Evolutionary conservation across 1,284 basidiomycete species (phyloP).

Genomic region (Termitomyces sp.): DNA sequence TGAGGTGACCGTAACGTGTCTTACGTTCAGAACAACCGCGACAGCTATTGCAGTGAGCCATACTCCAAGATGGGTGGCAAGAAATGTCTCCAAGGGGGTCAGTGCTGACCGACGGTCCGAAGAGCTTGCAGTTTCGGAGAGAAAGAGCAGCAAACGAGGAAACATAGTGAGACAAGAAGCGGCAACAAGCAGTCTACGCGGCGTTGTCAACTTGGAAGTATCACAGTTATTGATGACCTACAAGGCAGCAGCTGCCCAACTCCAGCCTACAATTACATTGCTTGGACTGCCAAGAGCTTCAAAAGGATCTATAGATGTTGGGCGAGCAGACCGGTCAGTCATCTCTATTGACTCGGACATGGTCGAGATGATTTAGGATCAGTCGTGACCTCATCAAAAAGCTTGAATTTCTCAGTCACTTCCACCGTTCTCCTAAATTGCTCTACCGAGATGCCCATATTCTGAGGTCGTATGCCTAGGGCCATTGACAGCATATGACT

Average conservation of each 20-base stretch:
- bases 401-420: conserved; percentile 3
- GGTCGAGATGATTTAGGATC: neutral
- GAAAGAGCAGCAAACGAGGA: conserved; percentile 58
- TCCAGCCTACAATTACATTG: conserved; percentile 37
- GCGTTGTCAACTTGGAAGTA: neutral
- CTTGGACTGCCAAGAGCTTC: conserved; percentile 5
- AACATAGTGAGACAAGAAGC: conserved; percentile 45
- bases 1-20: conserved; percentile 14
- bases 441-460: neutral
- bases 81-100: conserved; percentile 62
- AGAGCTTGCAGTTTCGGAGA: conserved; percentile 38
- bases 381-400: neutral
- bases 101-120: conserved; percentile 38
- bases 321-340: conserved; percentile 21
- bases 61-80: conserved; percentile 58
- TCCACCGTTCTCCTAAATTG: conserved; percentile 3
- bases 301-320: conserved; percentile 1
- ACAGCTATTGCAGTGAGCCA: conserved; percentile 48
- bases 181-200: conserved; percentile 35
- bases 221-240: conserved; percentile 19
- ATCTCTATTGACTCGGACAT: conserved; percentile 26
- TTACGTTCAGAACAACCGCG: conserved; percentile 57
- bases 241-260: conserved; percentile 39
- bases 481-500: conserved; percentile 65
- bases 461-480: conserved; percentile 30